Base-by-base conservation (phyloP, 192 early-diverging fungal genomes). In the Podila minutissima region DNA sequence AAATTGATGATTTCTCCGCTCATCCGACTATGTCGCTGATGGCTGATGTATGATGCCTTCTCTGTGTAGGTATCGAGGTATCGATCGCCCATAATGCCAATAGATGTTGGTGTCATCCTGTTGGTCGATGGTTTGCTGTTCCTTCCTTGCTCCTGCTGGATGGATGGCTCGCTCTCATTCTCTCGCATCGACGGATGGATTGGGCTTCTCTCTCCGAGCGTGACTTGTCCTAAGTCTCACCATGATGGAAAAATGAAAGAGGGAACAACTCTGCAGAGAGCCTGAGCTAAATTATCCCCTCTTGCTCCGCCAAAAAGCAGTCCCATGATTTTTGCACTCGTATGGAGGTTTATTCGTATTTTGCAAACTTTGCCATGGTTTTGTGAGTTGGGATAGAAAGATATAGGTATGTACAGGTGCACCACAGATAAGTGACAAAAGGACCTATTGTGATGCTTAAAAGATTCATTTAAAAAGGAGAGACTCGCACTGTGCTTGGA, bases 231-330 rank as follows among this genome's bases (percentile, higher is more conserved):
- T 38, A 33, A 28, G 63, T 53, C 64, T 49, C 64, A 35, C 50
- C 69, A 76, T 67, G 67, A 76, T 76, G 60, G 69, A 66, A 67
- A 76, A 70, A 67, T 76, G 74, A 76, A 76, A 76, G 74, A 70
- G 63, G 63, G 74, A 76, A 63, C 74, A 64, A 32, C 64, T 37
- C 53, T 20, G 48, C 62, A 41, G 41, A 35, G 41, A 33, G 53
- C 48, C 67, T 70, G 26, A 28, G 10, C 28, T 66, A 66, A 64
- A 57, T 50, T 65, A 64, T 20, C 32, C 59, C 22, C 53, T 55
- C 53, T n/a, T 53, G 50, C 53, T 26, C 53, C 41, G 41, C 41
- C 3, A 46, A 46, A 41, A 46, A 46, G 41, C 41, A 46, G 41
- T 46, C 41, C 41, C 41, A 2, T 1, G 13, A 15, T 46, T 46